Conservation (phyloP, 805 yeast genomes). For the Crinitomyces ghanaensis region DNA sequence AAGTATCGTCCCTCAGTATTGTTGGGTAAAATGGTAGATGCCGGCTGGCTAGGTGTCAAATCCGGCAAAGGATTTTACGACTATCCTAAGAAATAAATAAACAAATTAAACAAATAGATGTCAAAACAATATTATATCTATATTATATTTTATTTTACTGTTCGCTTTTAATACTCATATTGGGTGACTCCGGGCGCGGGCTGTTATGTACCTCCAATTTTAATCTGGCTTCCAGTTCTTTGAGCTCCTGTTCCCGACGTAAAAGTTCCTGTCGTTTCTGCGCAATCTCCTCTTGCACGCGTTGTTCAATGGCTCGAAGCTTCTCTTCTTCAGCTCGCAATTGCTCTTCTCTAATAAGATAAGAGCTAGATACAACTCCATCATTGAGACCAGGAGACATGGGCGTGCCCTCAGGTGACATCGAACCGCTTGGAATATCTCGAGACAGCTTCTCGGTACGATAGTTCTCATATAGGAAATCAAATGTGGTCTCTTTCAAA, state of each 20-base stretch:
- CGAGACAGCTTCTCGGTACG: slow-evolving; percentile 78
- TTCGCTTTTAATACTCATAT: slow-evolving; percentile 6
- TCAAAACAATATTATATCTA: not conserved
- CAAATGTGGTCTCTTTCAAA: slow-evolving; percentile 81
- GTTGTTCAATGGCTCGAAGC: slow-evolving; percentile 71
- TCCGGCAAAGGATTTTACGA: slow-evolving; percentile 33
- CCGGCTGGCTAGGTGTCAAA: slow-evolving; percentile 33
- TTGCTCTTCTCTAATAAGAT: slow-evolving; percentile 72
- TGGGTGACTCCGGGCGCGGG: slow-evolving; percentile 1
- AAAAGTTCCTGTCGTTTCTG: slow-evolving; percentile 71
- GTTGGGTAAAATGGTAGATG: slow-evolving; percentile 30
- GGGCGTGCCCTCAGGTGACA: slow-evolving; percentile 11
- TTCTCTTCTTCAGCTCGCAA: slow-evolving; percentile 83
- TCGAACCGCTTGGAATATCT: slow-evolving; percentile 28
- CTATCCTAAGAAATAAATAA: slow-evolving; percentile 14
- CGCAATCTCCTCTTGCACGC: slow-evolving; percentile 78
- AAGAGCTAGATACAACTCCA: slow-evolving; percentile 30
- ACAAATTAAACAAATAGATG: not conserved
- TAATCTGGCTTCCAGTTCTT: slow-evolving; percentile 50
- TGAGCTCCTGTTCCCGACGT: slow-evolving; percentile 74
- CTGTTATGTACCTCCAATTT: slow-evolving; percentile 8
- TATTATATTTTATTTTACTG: too few species aligned
- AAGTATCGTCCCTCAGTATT: slow-evolving; percentile 32
- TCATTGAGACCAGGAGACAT: slow-evolving; percentile 11
- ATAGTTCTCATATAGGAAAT: slow-evolving; percentile 74